A percentile compares a stretch with the other conserved stretches of the same genome.
phyloP scores from a whole-genome alignment of 2,329 filamentous ascomycete genomes.

The Fusarium sp. region DNA sequence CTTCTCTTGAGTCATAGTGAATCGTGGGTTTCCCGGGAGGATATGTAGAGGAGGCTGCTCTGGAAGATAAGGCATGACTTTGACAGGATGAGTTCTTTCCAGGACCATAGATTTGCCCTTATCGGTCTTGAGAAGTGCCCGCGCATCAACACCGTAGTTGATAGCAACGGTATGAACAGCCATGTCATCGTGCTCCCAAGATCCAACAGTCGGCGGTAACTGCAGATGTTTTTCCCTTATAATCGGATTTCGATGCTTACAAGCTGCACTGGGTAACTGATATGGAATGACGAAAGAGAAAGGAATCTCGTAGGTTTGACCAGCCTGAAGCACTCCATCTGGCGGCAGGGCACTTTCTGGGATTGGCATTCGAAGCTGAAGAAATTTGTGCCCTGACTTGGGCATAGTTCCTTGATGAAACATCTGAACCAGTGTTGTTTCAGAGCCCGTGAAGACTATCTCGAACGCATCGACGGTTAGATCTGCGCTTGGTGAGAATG shows the following conservation, averaged over 20 bases:
- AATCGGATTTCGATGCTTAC: constrained; percentile 10
- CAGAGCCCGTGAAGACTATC: constrained; percentile 15
- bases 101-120: background rate
- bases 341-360: constrained; percentile 6
- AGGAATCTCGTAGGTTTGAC: constrained; percentile 12
- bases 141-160: constrained; percentile 20
- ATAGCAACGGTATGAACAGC: constrained; percentile 23
- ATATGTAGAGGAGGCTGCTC: constrained; percentile 34
- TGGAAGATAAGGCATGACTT: constrained; percentile 27
- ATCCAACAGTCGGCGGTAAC: constrained; percentile 31
- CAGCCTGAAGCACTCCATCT: constrained; percentile 2
- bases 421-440: constrained; percentile 13
- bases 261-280: constrained; percentile 28
- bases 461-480: constrained; percentile 22
- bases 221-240: constrained; percentile 27
- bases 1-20: constrained; percentile 24
- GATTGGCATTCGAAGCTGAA: constrained; percentile 31
- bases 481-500: constrained; percentile 8
- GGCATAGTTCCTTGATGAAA: constrained; percentile 23
- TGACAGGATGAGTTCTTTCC: constrained; percentile 14
- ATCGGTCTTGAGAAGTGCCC: background rate
- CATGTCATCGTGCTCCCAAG: constrained; percentile 35
- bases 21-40: constrained; percentile 5
- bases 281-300: constrained; percentile 37
- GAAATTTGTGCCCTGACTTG: constrained; percentile 25